Evolutionary conservation across 1,139 yeast genomes (phyloP), one percentile per base, ranked within the genome.

Genomic region (Lodderomyces elongisporus): DNA sequence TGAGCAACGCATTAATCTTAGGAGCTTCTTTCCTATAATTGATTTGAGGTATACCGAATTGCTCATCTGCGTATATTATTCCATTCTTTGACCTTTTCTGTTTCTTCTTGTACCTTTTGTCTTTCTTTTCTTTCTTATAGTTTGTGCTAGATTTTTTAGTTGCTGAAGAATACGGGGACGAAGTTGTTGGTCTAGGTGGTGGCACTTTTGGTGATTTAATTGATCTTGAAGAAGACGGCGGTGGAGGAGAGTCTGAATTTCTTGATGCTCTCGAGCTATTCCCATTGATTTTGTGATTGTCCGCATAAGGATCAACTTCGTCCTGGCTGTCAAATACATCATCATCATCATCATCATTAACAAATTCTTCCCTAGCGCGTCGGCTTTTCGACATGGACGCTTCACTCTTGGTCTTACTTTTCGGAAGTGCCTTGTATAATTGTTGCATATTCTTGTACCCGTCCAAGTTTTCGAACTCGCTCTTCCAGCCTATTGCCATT

Each of bases 21-120:
- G 95, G 91, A 1, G 79, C 77, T 49, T 85, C 95, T 40, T 76
- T 77, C 36, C 65, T 70, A 45, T 82, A 69, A 57, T 83, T 79
- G 48, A 84, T 79, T 42, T 68, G 75, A 6, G 91, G 89, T 29
- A 82, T 81, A 38, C 67, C 62, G 50, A 62, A 83, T 46, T 72
- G 65, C 36, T 60, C 69, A 46, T 81, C 82, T 14, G 79, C 72
- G 43, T 74, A 75, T 10, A 46, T 45, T 5, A 55, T 38, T 0
- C 62, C 59, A 17, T 39, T 40, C 29, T 45, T 48, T 15, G 40
- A 42, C 31, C 38, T 46, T 36, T 43, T 47, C 42, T 45, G 49
- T 37, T 48, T 50, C 30, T 47, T 48, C 24, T 47, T 46, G 17
- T 42, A 41, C 32, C 36, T 41, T 22, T 45, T 39, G 18, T 39